Evolutionary conservation across 345 rosid species (phyloP), one percentile per base, ranked within the genome.

Genomic region (Pugionium dolabratum): DNA sequence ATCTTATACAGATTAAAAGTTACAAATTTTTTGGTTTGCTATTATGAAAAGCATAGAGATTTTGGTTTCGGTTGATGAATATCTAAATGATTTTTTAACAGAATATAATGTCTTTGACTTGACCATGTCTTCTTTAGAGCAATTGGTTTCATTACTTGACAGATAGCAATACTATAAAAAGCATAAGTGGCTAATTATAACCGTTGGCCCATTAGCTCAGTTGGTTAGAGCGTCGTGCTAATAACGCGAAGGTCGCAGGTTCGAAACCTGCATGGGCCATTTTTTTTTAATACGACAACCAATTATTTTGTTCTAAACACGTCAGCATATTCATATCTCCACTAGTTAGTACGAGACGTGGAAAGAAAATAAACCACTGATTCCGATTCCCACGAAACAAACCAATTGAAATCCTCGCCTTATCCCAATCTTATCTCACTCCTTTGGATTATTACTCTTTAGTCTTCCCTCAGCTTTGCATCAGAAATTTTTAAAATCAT

Each of bases 161-260:
- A 18, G 18, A 18, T 18, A 18, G 18, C 18, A n/a, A n/a, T n/a
- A n/a, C n/a, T n/a, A n/a, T n/a, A n/a, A n/a, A n/a, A n/a, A n/a
- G n/a, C n/a, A n/a, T n/a, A n/a, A n/a, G n/a, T n/a, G n/a, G n/a
- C n/a, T n/a, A n/a, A n/a, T n/a, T 18, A 18, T 18, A 18, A 18
- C 18, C 18, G 18, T 2, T 3, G 75, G 64, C 75, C 75, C 53
- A 56, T 71, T 71, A 71, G 75, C 75, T 71, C 70, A 61, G 74
- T 70, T 61, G 93, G 97, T 90, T 84, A 88, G 85, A 90, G 89
- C 87, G 93, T 86, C 85, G 86, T 86, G 91, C 88, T 86, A 90
- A 86, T 88, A 83, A 90, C 95, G 90, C 92, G 86, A 85, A 85
- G 91, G 94, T 86, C 84, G 61, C 66, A 72, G 76, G 71, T 64